phyloP scores from a whole-genome alignment of 2,329 filamentous ascomycete species.

The Penicillium freii region DNA sequence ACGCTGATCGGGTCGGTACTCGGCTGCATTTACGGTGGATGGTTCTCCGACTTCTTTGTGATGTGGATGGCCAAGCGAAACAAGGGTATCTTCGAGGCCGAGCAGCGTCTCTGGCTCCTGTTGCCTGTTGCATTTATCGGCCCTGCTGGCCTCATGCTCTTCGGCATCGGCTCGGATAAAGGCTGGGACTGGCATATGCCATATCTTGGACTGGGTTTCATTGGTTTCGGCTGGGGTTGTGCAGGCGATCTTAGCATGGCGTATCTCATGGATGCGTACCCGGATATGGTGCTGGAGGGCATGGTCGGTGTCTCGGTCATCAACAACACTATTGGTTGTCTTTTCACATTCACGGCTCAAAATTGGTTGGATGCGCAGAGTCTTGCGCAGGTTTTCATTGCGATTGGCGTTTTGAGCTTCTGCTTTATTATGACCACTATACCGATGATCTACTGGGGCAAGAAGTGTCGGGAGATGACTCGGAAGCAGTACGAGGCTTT shows the following conservation, averaged over 20 bases:
- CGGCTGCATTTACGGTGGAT: conserved; percentile 58
- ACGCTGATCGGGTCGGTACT: conserved; percentile 49
- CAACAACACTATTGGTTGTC: conserved; percentile 55
- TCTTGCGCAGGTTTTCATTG: conserved; percentile 51
- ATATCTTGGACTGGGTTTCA: conserved; percentile 57
- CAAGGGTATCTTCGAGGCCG: conserved; percentile 55
- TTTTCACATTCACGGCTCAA: conserved; percentile 54
- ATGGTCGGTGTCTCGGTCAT: conserved; percentile 60
- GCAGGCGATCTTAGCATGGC: conserved; percentile 57
- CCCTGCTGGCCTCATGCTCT: conserved; percentile 53
- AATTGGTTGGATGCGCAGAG: conserved; percentile 51
- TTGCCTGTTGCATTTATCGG: conserved; percentile 52
- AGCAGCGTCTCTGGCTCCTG: conserved; percentile 55
- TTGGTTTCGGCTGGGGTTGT: conserved; percentile 60
- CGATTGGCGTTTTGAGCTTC: conserved; percentile 53
- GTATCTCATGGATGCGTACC: conserved; percentile 57
- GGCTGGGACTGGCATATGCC: conserved; percentile 55
- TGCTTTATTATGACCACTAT: conserved; percentile 52
- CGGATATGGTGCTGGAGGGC: conserved; percentile 57
- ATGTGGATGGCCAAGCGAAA: conserved; percentile 56
- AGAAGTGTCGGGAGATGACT: conserved; percentile 51
- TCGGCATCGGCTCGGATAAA: conserved; percentile 52
- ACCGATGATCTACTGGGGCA: conserved; percentile 57
- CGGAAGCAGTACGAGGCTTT: conserved; percentile 48
- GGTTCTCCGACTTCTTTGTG: conserved; percentile 57